Conservation (phyloP, 2,329 filamentous ascomycete species). For the Xylaria arbuscula region DNA sequence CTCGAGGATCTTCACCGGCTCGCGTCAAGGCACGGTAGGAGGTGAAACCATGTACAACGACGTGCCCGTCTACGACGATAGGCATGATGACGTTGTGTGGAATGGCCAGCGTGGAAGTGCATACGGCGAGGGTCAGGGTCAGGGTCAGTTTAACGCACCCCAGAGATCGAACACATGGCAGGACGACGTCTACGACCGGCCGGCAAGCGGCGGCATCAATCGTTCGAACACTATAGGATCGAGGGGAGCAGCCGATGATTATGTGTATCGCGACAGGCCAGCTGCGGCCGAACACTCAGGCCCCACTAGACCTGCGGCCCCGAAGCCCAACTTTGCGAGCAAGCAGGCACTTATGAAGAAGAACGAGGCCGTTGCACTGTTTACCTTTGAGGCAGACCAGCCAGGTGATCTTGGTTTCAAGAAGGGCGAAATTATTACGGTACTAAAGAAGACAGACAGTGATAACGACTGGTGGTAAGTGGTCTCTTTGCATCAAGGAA, state of each 20-base stretch:
- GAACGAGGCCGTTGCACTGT: conserved; percentile 91
- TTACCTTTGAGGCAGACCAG: conserved; percentile 94
- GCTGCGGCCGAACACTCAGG: conserved; percentile 62
- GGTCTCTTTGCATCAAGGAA: background rate
- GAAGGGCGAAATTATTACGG: conserved; percentile 96
- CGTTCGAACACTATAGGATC: conserved; percentile 65
- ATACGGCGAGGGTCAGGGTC: conserved; percentile 56
- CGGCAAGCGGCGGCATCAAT: conserved; percentile 54
- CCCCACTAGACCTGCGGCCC: conserved; percentile 83
- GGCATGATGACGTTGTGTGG: conserved; percentile 86
- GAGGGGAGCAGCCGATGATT: conserved; percentile 56
- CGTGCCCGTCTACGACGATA: conserved; percentile 85
- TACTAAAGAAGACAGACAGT: conserved; percentile 92
- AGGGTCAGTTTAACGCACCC: conserved; percentile 52
- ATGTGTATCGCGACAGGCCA: conserved; percentile 54
- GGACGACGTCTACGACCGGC: conserved; percentile 78
- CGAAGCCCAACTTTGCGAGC: conserved; percentile 83
- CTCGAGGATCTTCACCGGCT: conserved; percentile 83
- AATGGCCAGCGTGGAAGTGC: conserved; percentile 77
- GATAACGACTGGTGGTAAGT: conserved; percentile 93
- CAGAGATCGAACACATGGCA: conserved; percentile 77
- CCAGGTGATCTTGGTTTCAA: conserved; percentile 94
- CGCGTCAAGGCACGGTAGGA: conserved; percentile 56
- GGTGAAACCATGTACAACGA: conserved; percentile 88
- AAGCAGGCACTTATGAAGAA: conserved; percentile 67